Percentiles rank a stretch among this genome's conserved stretches.
These are phyloP conservation scores for Phanerochaete carnosa DNA, from an alignment of 768 basidiomycete genomes.

Conservation along the genomic window DNA sequence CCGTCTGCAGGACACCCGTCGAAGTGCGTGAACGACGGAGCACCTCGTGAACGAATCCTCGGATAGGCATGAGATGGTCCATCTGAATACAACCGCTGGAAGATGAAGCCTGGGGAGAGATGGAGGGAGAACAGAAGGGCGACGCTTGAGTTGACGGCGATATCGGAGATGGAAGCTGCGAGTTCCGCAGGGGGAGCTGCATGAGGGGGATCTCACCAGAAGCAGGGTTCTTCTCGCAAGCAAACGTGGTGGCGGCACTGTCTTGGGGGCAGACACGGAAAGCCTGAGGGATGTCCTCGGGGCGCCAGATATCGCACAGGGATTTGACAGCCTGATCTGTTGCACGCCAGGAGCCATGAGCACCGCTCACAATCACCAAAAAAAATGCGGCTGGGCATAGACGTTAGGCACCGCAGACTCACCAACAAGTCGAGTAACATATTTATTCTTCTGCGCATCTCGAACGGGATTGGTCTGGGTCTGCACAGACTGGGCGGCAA, in stretches of 20 bases:
- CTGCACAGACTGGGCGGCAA: constrained; percentile 16
- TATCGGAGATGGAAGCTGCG: constrained; percentile 50
- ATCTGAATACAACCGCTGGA: constrained; percentile 18
- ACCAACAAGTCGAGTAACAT: constrained; percentile 70
- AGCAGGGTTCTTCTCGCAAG: constrained; percentile 22
- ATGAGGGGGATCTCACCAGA: constrained; percentile 24
- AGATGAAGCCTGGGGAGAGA: constrained; percentile 12
- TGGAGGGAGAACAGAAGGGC: constrained; percentile 28
- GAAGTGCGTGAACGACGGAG: constrained; percentile 84
- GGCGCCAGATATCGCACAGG: constrained; percentile 76
- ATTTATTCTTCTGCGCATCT: constrained; percentile 57
- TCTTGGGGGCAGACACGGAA: constrained; percentile 31
- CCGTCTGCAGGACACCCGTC: constrained; percentile 80
- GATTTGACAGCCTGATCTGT: constrained; percentile 79
- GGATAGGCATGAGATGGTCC: constrained; percentile 53
- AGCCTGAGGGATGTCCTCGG: constrained; percentile 64
- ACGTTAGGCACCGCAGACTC: constrained; percentile 25
- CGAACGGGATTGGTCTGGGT: constrained; percentile 32
- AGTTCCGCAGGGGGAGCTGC: constrained; percentile 27
- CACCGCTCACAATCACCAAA: background rate
- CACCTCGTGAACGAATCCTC: constrained; percentile 84
- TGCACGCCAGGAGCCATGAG: constrained; percentile 1
- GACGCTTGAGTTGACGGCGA: constrained; percentile 47
- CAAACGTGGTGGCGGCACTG: background rate
- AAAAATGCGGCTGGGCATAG: background rate